Evolutionary conservation across 192 early-diverging fungal genomes (phyloP).

Genomic region (Backusella tarrabulga): DNA sequence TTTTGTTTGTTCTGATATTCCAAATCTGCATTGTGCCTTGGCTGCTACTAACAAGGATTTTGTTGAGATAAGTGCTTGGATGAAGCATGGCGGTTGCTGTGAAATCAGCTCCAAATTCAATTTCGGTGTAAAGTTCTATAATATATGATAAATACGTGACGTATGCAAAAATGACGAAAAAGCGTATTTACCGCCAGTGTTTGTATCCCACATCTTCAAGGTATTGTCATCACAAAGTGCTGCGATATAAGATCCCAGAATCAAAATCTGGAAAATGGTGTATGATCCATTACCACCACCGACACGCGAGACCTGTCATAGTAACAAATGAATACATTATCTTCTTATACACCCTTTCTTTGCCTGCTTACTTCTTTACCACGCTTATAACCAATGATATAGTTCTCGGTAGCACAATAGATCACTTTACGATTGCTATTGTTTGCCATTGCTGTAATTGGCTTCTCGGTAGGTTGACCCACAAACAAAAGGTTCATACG

Average conservation of each 20-base stretch:
- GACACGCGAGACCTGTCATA: constrained; percentile 25
- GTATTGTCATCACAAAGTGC: constrained; percentile 80
- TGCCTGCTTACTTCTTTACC: constrained; percentile 57
- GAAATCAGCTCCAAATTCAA: constrained; percentile 76
- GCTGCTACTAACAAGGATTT: constrained; percentile 82
- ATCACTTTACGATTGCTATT: constrained; percentile 57
- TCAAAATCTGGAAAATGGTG: constrained; percentile 58
- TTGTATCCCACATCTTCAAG: constrained; percentile 75
- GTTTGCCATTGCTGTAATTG: constrained; percentile 72
- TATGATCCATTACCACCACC: constrained; percentile 35
- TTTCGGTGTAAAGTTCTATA: constrained; percentile 65
- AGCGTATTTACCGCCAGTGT: constrained; percentile 56
- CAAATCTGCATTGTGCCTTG: constrained; percentile 92
- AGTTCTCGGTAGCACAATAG: constrained; percentile 69
- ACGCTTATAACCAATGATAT: constrained; percentile 62
- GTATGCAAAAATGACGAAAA: not conserved
- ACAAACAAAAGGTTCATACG: constrained; percentile 82
- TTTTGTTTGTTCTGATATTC: constrained; percentile 83
- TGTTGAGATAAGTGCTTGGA: constrained; percentile 97
- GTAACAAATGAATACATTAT: constrained; percentile 15
- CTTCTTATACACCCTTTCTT: not conserved
- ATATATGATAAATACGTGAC: constrained; percentile 6
- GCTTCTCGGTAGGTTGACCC: constrained; percentile 61
- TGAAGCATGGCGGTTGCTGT: constrained; percentile 77
- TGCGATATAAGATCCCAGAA: constrained; percentile 77